A percentile compares a stretch with the other conserved stretches of the same genome.
Evolutionary conservation across 139 green algal species (phyloP).

Genomic region (Desmodesmus armatus): DNA sequence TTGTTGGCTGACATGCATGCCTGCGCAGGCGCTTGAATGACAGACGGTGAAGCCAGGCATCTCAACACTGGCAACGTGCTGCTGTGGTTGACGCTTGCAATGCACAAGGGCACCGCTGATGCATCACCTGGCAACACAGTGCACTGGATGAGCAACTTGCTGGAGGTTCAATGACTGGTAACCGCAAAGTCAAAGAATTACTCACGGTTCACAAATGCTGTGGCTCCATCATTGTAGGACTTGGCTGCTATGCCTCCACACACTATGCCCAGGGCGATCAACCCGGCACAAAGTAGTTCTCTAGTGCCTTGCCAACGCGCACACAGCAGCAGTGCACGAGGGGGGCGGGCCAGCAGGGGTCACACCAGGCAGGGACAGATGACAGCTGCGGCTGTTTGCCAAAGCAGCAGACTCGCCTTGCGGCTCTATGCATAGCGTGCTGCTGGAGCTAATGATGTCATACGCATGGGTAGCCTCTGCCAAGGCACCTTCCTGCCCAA

Average conservation of each 20-base stretch:
- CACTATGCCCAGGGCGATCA: constrained; percentile 57
- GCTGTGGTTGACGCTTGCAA: too few species aligned
- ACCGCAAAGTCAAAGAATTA: too few species aligned
- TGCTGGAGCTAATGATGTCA: neutral
- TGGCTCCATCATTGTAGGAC: constrained; percentile 45
- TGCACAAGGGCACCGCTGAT: too few species aligned
- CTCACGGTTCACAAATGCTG: constrained; percentile 47
- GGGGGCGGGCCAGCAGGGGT: too few species aligned
- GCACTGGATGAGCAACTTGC: too few species aligned
- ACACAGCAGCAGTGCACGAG: too few species aligned
- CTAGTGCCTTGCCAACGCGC: constrained; percentile 54
- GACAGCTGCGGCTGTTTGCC: neutral
- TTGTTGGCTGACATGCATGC: too few species aligned
- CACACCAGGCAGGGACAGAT: neutral
- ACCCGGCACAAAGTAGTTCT: constrained; percentile 60
- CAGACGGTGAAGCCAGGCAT: too few species aligned
- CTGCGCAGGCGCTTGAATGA: too few species aligned
- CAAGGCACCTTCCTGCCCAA: neutral
- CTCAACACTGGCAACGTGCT: too few species aligned
- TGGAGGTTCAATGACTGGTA: too few species aligned
- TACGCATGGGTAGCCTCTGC: neutral
- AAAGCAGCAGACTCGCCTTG: neutral
- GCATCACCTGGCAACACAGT: too few species aligned
- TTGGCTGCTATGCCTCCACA: constrained; percentile 54
- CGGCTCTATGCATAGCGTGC: neutral